Evolutionary conservation across 2,329 filamentous ascomycete genomes (phyloP).

Genomic region (Exophiala phaeomuriformis): DNA sequence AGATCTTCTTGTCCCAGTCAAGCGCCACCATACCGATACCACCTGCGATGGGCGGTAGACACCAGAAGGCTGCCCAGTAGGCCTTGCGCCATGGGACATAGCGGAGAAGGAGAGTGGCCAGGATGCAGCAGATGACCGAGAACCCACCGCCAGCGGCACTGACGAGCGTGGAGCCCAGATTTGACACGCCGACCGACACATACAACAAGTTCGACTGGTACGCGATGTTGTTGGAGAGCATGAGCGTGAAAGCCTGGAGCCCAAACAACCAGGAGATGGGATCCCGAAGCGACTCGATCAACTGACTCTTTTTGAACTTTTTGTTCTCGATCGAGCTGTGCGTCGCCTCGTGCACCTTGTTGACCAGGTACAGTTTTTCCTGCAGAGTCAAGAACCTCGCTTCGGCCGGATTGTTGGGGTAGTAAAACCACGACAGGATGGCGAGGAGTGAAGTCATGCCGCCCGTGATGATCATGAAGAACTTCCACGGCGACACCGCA

Average conservation of each 20-base stretch:
- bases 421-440: constrained; percentile 11
- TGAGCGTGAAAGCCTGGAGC: constrained; percentile 33
- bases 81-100: constrained; percentile 2
- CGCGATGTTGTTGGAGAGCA: constrained; percentile 36
- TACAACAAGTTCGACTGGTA: constrained; percentile 41
- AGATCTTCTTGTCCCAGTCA: constrained; percentile 35
- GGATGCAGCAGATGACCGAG: constrained; percentile 31
- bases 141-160: constrained; percentile 29
- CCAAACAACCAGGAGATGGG: constrained; percentile 34
- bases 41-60: constrained; percentile 27
- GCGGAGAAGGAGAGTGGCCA: constrained; percentile 34
- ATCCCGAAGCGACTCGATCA: constrained; percentile 31
- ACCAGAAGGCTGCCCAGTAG: constrained; percentile 28
- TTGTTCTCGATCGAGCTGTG: constrained; percentile 36
- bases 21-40: constrained; percentile 28
- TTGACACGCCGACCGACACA: constrained; percentile 42
- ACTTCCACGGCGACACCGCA: constrained; percentile 30
- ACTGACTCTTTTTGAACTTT: constrained; percentile 31
- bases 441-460: constrained; percentile 32
- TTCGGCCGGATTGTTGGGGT: constrained; percentile 32
- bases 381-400: constrained; percentile 32
- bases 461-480: constrained; percentile 37
- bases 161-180: constrained; percentile 49
- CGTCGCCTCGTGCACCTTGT: constrained; percentile 32
- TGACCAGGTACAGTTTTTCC: constrained; percentile 32